Base-by-base conservation (phyloP, 2,329 filamentous ascomycete genomes). In the Cladophialophora psammophila region DNA sequence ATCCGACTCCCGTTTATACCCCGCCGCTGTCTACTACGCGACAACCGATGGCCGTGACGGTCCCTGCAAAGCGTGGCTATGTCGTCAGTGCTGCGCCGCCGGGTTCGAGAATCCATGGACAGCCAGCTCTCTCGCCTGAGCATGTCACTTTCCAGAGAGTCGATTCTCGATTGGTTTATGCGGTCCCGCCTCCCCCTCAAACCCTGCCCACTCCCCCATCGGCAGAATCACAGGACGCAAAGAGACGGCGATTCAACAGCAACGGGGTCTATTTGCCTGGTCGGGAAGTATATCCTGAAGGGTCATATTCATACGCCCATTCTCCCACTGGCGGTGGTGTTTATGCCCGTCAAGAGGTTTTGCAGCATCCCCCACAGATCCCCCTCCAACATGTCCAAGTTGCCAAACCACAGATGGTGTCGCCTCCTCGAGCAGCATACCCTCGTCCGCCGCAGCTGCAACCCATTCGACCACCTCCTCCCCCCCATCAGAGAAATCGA, bases 161-260 rank as follows among this genome's bases (percentile, higher is more conserved):
- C 42, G 71, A 73, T 50, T 60, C 70, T 60, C 65, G 69, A 57
- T 32, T 71, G 52, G 58, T 69, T 10, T 73, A 72, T 60, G 67
- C 68, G 1, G 63, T 70, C 18, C 59, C 59, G 2, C 62, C 68
- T 40, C 45, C 71, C n/a, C 26, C 61, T 18, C 64, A 66, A 35
- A 42, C 64, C 32, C 63, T 71, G 26, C 70, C 67, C 15, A 64
- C 65, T 48, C 68, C 69, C 45, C 68, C 66, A 12, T 68, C 69
- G 20, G 50, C 59, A 3, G 71, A 71, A 15, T 69, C 65, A n/a
- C 82, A 84, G 9, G 88, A 90, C 61, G 77, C 80, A 34, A 91
- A 91, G 75, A 85, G 89, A 64, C 86, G 90, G 26, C 86, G 89
- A 42, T 86, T 86, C 73, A 86, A 86, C 69, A 81, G 80, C 52